Evolutionary conservation across 2,329 filamentous ascomycete species (phyloP), one percentile per base, ranked within the genome.

Genomic region (Helotiales sp.): DNA sequence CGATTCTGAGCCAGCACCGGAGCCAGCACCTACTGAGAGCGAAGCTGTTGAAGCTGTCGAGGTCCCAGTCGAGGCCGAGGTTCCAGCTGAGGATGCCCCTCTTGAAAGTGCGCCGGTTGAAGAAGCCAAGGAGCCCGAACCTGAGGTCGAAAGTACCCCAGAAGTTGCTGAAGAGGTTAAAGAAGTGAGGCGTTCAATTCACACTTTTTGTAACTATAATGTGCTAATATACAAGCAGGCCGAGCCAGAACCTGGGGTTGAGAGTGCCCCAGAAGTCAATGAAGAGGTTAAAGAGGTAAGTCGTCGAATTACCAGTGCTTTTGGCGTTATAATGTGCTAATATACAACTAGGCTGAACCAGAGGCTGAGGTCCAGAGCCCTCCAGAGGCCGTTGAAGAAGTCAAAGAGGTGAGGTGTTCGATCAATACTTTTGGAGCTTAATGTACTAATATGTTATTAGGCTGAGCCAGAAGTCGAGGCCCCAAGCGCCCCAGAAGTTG

Each of bases 201-300:
- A n/a, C n/a, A n/a, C n/a, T n/a, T n/a, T n/a, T n/a, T n/a, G n/a
- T n/a, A n/a, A n/a, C n/a, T n/a, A n/a, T n/a, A n/a, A n/a, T n/a
- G n/a, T n/a, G n/a, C n/a, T n/a, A n/a, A n/a, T n/a, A n/a, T n/a
- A n/a, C n/a, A n/a, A n/a, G n/a, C n/a, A n/a, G n/a, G n/a, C 31
- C 15, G 58, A 63, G 12, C 25, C 42, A 4, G 57, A 60, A 17
- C 51, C 49, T 22, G 52, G 24, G 2, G 48, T 27, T 24, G 44
- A 60, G 17, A 50, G 54, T 22, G n/a, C 38, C 12, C 33, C 52
- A 30, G 61, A 58, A 36, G 22, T 59, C 36, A 5, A n/a, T 17
- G 54, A 55, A 13, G 48, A 58, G 10, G n/a, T 17, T 19, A 57
- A 60, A 33, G 52, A 55, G 29, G 46, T 30, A 40, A 17, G 36